A percentile compares a stretch with the other conserved stretches of the same genome.
Conservation (phyloP, 768 basidiomycete species). For the Boletus vermiculosoides region DNA sequence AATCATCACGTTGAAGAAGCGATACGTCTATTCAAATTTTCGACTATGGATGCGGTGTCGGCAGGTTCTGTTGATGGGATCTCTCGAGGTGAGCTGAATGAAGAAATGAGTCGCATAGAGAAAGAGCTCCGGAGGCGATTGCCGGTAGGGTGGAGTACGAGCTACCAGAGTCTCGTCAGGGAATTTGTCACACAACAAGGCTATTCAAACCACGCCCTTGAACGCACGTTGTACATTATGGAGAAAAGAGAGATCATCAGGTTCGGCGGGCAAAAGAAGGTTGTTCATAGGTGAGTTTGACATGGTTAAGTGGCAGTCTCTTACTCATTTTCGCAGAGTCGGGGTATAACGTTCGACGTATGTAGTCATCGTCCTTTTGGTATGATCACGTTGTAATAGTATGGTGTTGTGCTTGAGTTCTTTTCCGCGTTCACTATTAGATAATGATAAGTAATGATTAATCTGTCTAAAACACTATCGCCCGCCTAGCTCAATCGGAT, state of each 20-base stretch:
- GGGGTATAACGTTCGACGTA: slow-evolving; percentile 22
- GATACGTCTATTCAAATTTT: slow-evolving; percentile 96
- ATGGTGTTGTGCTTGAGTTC: background rate
- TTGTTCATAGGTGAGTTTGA: slow-evolving; percentile 45
- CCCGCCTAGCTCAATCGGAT: slow-evolving; percentile 69
- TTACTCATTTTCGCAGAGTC: slow-evolving; percentile 23
- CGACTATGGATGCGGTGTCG: slow-evolving; percentile 98
- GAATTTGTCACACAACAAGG: slow-evolving; percentile 95
- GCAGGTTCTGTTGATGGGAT: slow-evolving; percentile 93
- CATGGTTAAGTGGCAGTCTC: background rate
- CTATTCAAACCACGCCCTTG: slow-evolving; percentile 86
- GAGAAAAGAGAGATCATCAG: slow-evolving; percentile 95
- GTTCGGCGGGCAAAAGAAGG: slow-evolving; percentile 61
- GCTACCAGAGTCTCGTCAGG: slow-evolving; percentile 87
- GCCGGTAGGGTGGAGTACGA: slow-evolving; percentile 95
- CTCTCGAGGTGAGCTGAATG: slow-evolving; percentile 87
- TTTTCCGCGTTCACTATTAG: background rate
- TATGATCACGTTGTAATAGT: slow-evolving; percentile 2
- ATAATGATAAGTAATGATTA: background rate
- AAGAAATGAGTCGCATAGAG: slow-evolving; percentile 90
- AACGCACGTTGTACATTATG: slow-evolving; percentile 85
- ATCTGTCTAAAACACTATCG: slow-evolving; percentile 8
- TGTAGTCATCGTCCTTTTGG: background rate
- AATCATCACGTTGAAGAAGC: slow-evolving; percentile 97
- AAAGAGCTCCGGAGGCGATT: slow-evolving; percentile 78